Base-by-base conservation (phyloP, 768 basidiomycete genomes). In the Clitopilus hobsonii region DNA sequence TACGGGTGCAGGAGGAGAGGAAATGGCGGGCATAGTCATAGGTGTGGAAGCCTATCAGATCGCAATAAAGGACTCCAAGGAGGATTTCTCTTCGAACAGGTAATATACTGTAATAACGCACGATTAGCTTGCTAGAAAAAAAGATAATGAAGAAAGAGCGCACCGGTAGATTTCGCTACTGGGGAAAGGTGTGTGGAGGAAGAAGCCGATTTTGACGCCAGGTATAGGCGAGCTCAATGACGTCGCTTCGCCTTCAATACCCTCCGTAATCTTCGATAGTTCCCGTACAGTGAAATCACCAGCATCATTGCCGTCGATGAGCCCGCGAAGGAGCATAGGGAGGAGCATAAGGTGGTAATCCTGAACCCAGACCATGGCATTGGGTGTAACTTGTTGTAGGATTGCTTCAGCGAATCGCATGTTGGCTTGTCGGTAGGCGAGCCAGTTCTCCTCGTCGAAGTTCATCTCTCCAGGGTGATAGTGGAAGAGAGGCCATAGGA, bases 391-490 rank as follows among this genome's bases (percentile, higher is more conserved):
- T 67, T 94, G 89, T 47, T 79, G 76, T 58, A 83, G 80, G 55
- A 98, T 91, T 20, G 80, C 91, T 69, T 98, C 89, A 0, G 97
- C 96, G 65, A 99, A 99, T 61, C 85, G 80, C 74, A 95, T 77
- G 70, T 98, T 99, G 47, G 96, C 96, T 70, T 97, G 94, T 30
- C 97, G 86, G 71, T 98, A 99, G 13, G 94, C 97, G 52, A 87
- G 84, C 97, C 97, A 99, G 69, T 98, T 92, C 67, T 91, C 91
- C 74, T 97, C 94, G 71, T 98, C 96, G 66, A 99, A 99, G 72
- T 94, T 96, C 94, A 99, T 98, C 75, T 98, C 97, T 60, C 96
- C 96, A 6, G 97, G 97, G 70, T 98, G 96, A 73, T 98, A 99
- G 70, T 99, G 97, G 81, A 99, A 98, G 48, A 99, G 78, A 2